A percentile compares a stretch with the other conserved stretches of the same genome.
phyloP scores from a whole-genome alignment of 2,329 filamentous ascomycete genomes.

The Clarireedia sp. region DNA sequence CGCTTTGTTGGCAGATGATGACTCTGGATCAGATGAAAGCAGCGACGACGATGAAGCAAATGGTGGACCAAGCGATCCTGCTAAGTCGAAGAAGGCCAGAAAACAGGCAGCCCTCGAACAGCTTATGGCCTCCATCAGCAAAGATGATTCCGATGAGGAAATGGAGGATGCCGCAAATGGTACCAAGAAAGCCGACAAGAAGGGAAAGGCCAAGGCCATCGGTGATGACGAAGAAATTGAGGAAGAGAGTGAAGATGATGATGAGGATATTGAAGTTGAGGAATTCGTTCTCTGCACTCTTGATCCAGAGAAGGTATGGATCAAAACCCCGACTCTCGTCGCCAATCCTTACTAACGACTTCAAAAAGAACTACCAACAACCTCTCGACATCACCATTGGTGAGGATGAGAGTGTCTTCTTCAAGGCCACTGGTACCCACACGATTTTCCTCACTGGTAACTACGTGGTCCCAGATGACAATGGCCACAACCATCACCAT shows the following conservation, averaged over 20 bases:
- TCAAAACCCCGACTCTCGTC: too few species aligned
- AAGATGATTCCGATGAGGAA: constrained; percentile 56
- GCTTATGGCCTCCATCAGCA: constrained; percentile 60
- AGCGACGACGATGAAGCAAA: constrained; percentile 62
- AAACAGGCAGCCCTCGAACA: constrained; percentile 70
- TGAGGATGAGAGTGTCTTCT: constrained; percentile 85
- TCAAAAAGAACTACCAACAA: constrained; percentile 82
- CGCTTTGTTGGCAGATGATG: constrained; percentile 48
- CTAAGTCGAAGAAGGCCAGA: constrained; percentile 81
- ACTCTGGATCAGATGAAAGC: constrained; percentile 36
- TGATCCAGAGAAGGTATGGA: constrained; percentile 77
- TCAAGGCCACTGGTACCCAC: constrained; percentile 84
- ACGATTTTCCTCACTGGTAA: constrained; percentile 90
- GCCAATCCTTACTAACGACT: neutral
- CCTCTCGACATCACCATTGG: constrained; percentile 85
- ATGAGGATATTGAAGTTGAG: constrained; percentile 59
- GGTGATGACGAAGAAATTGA: constrained; percentile 42
- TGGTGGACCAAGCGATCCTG: constrained; percentile 83
- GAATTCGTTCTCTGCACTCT: constrained; percentile 94
- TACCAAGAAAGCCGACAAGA: constrained; percentile 54
- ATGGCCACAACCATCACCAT: constrained; percentile 45
- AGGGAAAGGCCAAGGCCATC: constrained; percentile 63
- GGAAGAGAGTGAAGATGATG: constrained; percentile 51
- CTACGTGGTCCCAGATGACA: constrained; percentile 69
- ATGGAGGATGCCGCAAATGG: constrained; percentile 63